Evolutionary conservation across 2,329 filamentous ascomycete species (phyloP).

Genomic region (Clathrospora elynae): DNA sequence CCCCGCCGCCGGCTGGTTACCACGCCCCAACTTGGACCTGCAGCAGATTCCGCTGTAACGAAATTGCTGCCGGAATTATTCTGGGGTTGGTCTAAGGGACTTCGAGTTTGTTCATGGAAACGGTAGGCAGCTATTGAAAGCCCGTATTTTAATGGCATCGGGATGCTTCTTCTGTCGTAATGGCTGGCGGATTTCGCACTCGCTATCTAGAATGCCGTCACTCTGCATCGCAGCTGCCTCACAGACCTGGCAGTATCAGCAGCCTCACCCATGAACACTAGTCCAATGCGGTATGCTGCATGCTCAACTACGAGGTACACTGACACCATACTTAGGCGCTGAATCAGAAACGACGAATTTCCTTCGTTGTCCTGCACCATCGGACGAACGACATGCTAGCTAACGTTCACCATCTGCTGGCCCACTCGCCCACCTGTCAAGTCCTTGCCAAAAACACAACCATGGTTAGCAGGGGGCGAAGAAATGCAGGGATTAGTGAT

Average conservation of each 20-base stretch:
- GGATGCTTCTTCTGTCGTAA: constrained; percentile 4
- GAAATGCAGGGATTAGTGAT: constrained; percentile 7
- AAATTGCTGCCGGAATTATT: not conserved
- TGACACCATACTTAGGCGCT: constrained; percentile 12
- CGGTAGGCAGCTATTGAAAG: constrained; percentile 1
- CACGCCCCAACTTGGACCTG: constrained; percentile 14
- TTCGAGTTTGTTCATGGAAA: not conserved
- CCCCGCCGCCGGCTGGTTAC: constrained; percentile 24
- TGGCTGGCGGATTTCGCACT: constrained; percentile 10
- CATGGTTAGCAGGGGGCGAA: not conserved
- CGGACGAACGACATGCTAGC: no score
- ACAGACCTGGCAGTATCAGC: constrained; percentile 3
- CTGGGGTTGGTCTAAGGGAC: not conserved
- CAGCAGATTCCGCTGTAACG: constrained; percentile 7
- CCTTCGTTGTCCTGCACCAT: no score
- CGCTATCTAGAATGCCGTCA: constrained; percentile 4
- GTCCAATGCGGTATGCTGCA: constrained; percentile 18
- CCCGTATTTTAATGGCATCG: constrained; percentile 5
- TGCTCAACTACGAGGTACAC: constrained; percentile 14
- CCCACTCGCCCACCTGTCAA: no score
- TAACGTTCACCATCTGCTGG: no score
- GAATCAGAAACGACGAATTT: no score
- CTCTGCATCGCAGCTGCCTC: constrained; percentile 1
- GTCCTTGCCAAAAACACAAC: no score
- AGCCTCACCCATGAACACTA: constrained; percentile 24